Percentiles rank a stretch among this genome's conserved stretches.
These are phyloP conservation scores for Geotrichum phurueaensis DNA, from an alignment of 1,139 yeast genomes.

Conservation along the genomic window DNA sequence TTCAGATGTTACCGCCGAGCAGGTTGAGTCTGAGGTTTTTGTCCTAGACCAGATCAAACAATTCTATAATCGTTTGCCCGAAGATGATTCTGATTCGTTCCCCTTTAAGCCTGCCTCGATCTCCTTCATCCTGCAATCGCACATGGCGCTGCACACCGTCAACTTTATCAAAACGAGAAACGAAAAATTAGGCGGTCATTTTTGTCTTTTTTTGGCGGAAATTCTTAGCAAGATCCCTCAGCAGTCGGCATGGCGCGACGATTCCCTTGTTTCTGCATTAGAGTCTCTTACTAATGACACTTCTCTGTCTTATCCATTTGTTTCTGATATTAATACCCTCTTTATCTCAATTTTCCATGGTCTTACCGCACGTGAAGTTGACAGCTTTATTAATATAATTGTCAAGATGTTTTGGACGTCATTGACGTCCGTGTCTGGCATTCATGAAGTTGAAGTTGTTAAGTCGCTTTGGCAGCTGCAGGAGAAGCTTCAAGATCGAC, in stretches of 20 bases:
- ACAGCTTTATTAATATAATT: constrained; percentile 20
- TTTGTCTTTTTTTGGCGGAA: constrained; percentile 41
- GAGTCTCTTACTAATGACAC: constrained; percentile 21
- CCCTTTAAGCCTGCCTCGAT: constrained; percentile 47
- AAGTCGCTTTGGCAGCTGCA: constrained; percentile 40
- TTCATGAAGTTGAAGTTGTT: constrained; percentile 58
- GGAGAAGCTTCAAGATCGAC: constrained; percentile 30
- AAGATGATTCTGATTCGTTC: constrained; percentile 26
- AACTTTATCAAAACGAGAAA: constrained; percentile 25
- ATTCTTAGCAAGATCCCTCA: constrained; percentile 47
- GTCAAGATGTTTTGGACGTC: constrained; percentile 26
- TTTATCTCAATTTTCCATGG: constrained; percentile 38
- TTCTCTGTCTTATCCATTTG: constrained; percentile 17
- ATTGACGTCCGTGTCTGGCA: constrained; percentile 43
- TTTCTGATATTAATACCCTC: constrained; percentile 47
- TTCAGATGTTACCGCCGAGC: constrained; percentile 29
- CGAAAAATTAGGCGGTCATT: constrained; percentile 26
- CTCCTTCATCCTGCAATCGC: constrained; percentile 40
- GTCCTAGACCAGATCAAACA: constrained; percentile 31
- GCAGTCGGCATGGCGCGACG: constrained; percentile 30
- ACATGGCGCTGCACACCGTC: constrained; percentile 38
- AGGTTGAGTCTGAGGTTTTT: constrained; percentile 22
- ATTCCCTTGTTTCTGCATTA: constrained; percentile 33
- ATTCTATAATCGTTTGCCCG: constrained; percentile 33
- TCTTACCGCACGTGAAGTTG: constrained; percentile 22